Conservation (phyloP, 2,329 filamentous ascomycete genomes). For the Trichoderma cornu-damae region DNA sequence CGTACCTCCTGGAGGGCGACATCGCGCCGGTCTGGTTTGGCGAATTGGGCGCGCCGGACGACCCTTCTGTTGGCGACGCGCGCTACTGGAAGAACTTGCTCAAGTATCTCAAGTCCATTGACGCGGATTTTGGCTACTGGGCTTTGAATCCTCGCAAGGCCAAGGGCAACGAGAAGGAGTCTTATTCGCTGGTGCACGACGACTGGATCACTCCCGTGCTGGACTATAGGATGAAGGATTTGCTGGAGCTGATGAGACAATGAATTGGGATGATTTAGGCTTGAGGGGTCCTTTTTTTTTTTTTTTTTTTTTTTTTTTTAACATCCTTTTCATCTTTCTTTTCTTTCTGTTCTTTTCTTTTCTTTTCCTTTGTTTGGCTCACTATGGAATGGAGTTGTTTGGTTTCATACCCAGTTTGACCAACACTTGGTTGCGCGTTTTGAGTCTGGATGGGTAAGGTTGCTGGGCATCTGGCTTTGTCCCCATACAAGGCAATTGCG, state of each 20-base stretch:
- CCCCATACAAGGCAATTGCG: too few relatives aligned
- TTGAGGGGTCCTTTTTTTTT: background rate
- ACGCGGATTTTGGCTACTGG: constrained; percentile 67
- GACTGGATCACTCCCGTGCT: constrained; percentile 59
- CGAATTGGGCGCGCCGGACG: constrained; percentile 56
- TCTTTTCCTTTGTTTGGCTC: background rate
- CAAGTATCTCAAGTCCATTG: constrained; percentile 51
- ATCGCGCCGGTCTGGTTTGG: constrained; percentile 60
- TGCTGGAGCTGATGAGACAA: constrained; percentile 47
- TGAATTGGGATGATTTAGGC: background rate
- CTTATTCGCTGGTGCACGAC: constrained; percentile 57
- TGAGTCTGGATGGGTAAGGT: background rate
- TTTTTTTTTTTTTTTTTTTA: too few relatives aligned
- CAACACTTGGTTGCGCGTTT: background rate
- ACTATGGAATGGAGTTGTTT: background rate
- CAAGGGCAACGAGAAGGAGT: constrained; percentile 50
- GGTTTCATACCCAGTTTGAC: constrained; percentile 6
- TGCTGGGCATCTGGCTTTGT: background rate
- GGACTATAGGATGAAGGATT: constrained; percentile 59
- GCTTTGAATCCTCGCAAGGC: constrained; percentile 63
- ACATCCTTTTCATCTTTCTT: too few relatives aligned
- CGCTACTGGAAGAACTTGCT: constrained; percentile 64
- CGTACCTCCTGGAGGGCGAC: constrained; percentile 49
- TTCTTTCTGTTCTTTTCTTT: background rate
- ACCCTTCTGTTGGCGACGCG: constrained; percentile 50